These are phyloP conservation scores for Herpetospermum pedunculosum DNA, from an alignment of 306 rosid genomes.

Conservation along the genomic window DNA sequence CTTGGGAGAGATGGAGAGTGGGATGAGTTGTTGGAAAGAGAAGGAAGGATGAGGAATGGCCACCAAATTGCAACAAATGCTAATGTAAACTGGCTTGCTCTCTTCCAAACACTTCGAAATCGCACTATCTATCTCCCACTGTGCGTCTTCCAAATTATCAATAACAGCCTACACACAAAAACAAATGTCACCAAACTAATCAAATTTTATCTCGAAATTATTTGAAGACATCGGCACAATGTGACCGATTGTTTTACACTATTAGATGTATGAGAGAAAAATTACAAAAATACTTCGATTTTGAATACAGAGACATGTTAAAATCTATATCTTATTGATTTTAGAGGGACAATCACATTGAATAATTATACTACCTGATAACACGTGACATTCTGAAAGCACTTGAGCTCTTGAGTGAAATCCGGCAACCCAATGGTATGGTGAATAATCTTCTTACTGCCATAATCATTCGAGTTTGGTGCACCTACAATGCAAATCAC, in stretches of 20 bases:
- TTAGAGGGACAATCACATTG: too few relatives aligned
- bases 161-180: constrained; percentile 50
- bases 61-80: constrained; percentile 65
- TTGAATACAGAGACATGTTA: too few relatives aligned
- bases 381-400: constrained; percentile 79
- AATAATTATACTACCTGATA: too few relatives aligned
- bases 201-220: too few relatives aligned
- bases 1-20: constrained; percentile 50
- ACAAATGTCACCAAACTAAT: too few relatives aligned
- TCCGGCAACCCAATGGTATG: constrained; percentile 86
- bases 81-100: constrained; percentile 86
- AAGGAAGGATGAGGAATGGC: constrained; percentile 82
- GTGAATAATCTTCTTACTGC: constrained; percentile 57
- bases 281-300: too few relatives aligned
- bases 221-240: too few relatives aligned
- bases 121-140: constrained; percentile 70
- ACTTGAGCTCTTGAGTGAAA: constrained; percentile 70
- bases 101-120: constrained; percentile 72
- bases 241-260: too few relatives aligned
- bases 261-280: too few relatives aligned
- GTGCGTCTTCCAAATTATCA: constrained; percentile 71
- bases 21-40: constrained; percentile 48
- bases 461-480: constrained; percentile 77
- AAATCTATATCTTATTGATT: too few relatives aligned
- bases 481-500: constrained; percentile 81